A percentile compares a stretch with the other conserved stretches of the same genome.
Conservation (phyloP, 495 filamentous ascomycete species). For the Melanomma pulvis-pyrius region DNA sequence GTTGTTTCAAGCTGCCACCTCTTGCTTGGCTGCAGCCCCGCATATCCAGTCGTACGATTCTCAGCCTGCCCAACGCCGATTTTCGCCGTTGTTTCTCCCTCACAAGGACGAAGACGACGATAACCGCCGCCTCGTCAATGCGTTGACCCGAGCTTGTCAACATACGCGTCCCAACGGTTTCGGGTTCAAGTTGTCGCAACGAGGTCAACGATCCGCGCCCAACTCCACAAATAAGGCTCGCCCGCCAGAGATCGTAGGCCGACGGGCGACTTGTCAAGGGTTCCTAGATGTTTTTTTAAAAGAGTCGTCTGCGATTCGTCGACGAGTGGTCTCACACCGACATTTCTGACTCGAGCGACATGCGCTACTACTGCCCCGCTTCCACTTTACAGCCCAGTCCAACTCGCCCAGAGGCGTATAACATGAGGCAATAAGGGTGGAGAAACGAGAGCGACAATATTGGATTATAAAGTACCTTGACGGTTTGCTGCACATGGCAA, state of each 20-base stretch:
- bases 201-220: neutral
- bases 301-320: neutral
- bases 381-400: neutral
- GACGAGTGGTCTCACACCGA: conserved; percentile 30
- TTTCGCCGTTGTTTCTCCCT: neutral
- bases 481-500: conserved; percentile 1
- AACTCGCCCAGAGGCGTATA: conserved; percentile 1
- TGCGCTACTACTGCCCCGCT: conserved; percentile 19
- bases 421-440: conserved; percentile 16
- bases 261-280: neutral
- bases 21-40: neutral
- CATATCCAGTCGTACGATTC: neutral
- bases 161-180: conserved; percentile 1
- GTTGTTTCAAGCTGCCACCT: neutral
- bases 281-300: neutral
- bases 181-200: neutral
- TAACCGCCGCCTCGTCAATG: neutral
- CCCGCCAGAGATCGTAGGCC: neutral
- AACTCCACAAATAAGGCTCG: conserved; percentile 6
- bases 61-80: neutral
- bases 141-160: neutral
- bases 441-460: conserved; percentile 6
- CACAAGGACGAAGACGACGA: conserved; percentile 2
- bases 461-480: conserved; percentile 8
- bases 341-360: conserved; percentile 31